Conservation (phyloP, 208 protist genomes). For the Trichomonas gallinae region DNA sequence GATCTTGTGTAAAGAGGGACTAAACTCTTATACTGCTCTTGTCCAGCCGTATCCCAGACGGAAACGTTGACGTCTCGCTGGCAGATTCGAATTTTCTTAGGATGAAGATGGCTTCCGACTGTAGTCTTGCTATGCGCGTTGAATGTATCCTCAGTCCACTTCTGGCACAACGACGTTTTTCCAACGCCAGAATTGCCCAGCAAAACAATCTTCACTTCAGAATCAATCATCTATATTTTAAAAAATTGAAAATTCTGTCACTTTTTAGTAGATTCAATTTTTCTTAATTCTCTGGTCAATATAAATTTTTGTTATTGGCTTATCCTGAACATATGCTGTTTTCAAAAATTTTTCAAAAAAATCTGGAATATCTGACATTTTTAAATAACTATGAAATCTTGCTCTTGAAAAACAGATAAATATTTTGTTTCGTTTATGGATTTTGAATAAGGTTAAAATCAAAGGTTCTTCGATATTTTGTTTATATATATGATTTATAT, state of each 20-base stretch:
- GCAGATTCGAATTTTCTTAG: not conserved
- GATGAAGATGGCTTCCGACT: not conserved
- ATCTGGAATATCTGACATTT: too few relatives aligned
- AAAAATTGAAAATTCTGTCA: not conserved
- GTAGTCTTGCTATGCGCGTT: not conserved
- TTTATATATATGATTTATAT: too few relatives aligned
- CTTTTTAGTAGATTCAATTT: not conserved
- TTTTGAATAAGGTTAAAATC: too few relatives aligned
- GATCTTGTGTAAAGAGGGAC: not conserved
- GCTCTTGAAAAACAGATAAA: too few relatives aligned
- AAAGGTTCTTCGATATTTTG: too few relatives aligned
- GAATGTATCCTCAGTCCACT: not conserved
- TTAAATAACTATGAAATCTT: too few relatives aligned
- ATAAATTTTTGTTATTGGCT: too few relatives aligned
- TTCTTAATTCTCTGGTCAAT: too few relatives aligned
- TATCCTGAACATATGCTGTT: too few relatives aligned
- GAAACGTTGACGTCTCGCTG: not conserved
- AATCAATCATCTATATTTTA: not conserved
- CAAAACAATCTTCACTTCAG: not conserved
- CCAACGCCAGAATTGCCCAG: not conserved
- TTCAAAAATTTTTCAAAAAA: too few relatives aligned
- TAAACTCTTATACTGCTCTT: not conserved
- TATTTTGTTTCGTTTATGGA: too few relatives aligned
- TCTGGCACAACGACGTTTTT: not conserved
- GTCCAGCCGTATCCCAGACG: not conserved